Evolutionary conservation across 2,329 filamentous ascomycete species (phyloP).

Genomic region (Trichoderma gracile): DNA sequence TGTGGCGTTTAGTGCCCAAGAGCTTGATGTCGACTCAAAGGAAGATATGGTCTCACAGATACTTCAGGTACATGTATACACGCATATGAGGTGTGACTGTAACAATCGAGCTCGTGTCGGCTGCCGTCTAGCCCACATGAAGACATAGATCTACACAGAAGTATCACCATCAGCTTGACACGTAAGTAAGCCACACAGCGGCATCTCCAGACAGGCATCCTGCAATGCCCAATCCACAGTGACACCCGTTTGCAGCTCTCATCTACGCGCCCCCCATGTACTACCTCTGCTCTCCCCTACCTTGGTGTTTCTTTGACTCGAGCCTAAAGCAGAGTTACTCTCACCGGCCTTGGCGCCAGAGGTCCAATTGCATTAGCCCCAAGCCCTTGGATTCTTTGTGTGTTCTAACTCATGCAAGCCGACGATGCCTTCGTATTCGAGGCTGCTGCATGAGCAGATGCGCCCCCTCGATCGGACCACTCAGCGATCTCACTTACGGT

Average conservation of each 20-base stretch:
- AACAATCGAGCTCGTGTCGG: neutral
- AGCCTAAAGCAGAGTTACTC: neutral
- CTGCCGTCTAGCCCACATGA: neutral
- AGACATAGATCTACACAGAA: neutral
- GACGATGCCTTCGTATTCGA: slow-evolving; percentile 13
- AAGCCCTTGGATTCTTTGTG: neutral
- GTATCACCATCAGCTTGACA: neutral
- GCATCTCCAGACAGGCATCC: neutral
- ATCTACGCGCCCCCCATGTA: neutral
- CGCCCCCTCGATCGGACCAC: slow-evolving; percentile 1
- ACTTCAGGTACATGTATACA: neutral
- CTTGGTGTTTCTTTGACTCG: neutral
- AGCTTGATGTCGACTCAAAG: neutral
- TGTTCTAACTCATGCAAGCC: neutral
- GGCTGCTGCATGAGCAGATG: slow-evolving; percentile 1
- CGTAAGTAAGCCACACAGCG: neutral
- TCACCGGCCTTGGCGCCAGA: slow-evolving; percentile 6
- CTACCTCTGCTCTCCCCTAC: neutral
- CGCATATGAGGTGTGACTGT: neutral
- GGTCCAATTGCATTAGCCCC: slow-evolving; percentile 11
- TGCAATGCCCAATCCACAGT: neutral
- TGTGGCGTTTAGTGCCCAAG: neutral
- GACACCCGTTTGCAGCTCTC: too few relatives aligned
- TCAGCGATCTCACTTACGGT: neutral
- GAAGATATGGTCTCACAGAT: neutral